Conservation (phyloP, 2,329 filamentous ascomycete genomes). For the Cercospora berteroae region DNA sequence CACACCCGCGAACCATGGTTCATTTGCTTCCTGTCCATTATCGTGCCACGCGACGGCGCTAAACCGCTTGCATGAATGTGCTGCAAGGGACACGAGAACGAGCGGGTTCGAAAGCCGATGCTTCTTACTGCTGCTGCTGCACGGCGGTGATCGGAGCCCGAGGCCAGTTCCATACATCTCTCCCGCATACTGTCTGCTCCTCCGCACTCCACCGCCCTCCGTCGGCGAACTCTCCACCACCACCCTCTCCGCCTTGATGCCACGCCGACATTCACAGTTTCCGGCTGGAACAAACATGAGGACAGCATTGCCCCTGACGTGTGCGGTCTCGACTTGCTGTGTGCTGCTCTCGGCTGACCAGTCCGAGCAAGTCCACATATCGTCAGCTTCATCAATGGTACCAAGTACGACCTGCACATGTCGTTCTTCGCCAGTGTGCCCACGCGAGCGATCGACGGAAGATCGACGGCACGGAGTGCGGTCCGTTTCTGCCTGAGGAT, state of each 20-base stretch:
- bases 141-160: conserved; percentile 1
- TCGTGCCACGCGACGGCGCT: conserved; percentile 2
- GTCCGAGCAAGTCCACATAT: background rate
- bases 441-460: background rate
- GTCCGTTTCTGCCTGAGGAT: background rate
- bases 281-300: background rate
- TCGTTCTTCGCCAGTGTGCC: background rate
- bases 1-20: conserved; percentile 2
- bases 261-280: background rate
- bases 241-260: background rate
- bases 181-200: background rate
- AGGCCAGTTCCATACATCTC: background rate
- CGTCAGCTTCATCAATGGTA: background rate
- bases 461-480: background rate
- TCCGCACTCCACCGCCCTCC: background rate
- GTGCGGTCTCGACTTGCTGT: background rate
- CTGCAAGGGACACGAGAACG: conserved; percentile 13
- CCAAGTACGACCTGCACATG: background rate
- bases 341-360: background rate
- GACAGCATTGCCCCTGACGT: background rate
- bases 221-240: background rate
- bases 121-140: background rate
- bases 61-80: background rate
- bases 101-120: background rate
- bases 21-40: conserved; percentile 8